These are phyloP conservation scores for Thalassiosira pacifica DNA, from an alignment of 352 stramenopile genomes.

Conservation along the genomic window DNA sequence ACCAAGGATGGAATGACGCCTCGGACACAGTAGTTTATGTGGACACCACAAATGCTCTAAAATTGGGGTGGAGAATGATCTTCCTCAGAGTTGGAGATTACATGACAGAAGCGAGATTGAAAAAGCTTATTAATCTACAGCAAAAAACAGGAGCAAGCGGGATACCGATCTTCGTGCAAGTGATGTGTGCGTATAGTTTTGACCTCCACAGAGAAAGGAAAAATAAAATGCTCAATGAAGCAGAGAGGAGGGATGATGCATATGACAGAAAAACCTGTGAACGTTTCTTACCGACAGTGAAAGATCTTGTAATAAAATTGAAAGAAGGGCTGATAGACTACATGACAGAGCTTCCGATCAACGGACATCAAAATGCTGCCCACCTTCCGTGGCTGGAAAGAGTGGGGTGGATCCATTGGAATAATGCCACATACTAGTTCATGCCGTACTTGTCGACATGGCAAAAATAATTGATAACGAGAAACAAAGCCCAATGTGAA, in stretches of 20 bases:
- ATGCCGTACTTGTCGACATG: too few species aligned
- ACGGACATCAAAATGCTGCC: too few species aligned
- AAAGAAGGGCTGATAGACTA: background rate
- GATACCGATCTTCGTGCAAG: background rate
- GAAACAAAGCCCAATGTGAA: background rate
- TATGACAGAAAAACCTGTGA: background rate
- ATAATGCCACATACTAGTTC: too few species aligned
- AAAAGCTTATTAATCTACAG: background rate
- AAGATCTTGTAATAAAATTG: background rate
- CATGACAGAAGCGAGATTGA: background rate
- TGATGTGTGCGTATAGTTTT: background rate
- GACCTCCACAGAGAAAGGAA: background rate
- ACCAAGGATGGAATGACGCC: background rate
- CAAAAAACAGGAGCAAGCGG: background rate
- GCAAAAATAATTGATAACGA: too few species aligned
- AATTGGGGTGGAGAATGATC: background rate
- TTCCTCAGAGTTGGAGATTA: background rate
- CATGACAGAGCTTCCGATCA: background rate
- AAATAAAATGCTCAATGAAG: background rate
- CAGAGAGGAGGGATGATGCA: background rate
- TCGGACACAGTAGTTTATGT: background rate
- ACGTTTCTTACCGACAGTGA: background rate
- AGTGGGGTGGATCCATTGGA: too few species aligned
- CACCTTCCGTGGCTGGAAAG: too few species aligned
- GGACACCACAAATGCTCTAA: background rate